Evolutionary conservation across 2,329 filamentous ascomycete species (phyloP).

Genomic region (Rhynchosporium graminicola): DNA sequence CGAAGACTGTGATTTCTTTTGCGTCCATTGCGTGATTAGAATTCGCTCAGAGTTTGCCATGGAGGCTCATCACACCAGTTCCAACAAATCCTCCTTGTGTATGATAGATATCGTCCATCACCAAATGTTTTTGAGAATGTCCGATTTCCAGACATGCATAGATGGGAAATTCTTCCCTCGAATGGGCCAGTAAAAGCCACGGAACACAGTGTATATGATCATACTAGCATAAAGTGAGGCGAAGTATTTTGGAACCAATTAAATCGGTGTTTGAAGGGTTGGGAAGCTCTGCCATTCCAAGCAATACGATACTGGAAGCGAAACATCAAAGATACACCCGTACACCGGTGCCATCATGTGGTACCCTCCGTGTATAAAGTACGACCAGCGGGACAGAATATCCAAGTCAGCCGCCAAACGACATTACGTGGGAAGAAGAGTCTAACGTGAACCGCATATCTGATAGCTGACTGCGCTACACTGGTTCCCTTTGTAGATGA

Average conservation of each 20-base stretch:
- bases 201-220: conserved; percentile 1
- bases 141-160: conserved; percentile 9
- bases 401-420: not conserved
- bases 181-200: not conserved
- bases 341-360: conserved; percentile 8
- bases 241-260: not conserved
- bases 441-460: not conserved
- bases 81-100: conserved; percentile 2
- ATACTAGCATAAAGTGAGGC: not conserved
- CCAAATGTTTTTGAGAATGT: conserved; percentile 10
- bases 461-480: conserved; percentile 7
- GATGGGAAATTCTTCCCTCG: not conserved
- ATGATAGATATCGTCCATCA: not conserved
- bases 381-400: conserved; percentile 1
- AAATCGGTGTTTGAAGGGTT: not conserved
- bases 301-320: not conserved
- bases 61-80: not conserved
- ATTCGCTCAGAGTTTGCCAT: not conserved
- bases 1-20: conserved; percentile 3
- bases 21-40: not conserved
- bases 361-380: conserved; percentile 7
- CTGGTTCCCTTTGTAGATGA: not conserved
- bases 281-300: not conserved
- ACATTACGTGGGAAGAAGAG: not conserved
- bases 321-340: not conserved